Percentiles rank a stretch among this genome's conserved stretches.
phyloP scores from a whole-genome alignment of 192 early-diverging fungal species.

The Backusella parvicylindrica region DNA sequence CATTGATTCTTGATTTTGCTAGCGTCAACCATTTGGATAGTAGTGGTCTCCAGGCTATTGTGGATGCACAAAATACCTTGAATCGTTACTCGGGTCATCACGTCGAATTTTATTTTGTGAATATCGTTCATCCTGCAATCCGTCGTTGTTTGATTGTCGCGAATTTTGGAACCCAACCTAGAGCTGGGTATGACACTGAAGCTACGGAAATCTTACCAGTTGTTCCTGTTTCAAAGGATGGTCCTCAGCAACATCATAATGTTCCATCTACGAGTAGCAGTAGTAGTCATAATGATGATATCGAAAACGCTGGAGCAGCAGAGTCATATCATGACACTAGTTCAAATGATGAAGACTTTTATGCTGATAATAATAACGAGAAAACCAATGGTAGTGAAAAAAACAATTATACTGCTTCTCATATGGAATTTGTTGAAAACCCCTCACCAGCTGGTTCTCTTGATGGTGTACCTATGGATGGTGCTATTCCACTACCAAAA shows the following conservation, averaged over 20 bases:
- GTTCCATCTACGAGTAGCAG: not conserved
- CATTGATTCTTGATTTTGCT: constrained; percentile 81
- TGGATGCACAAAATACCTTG: constrained; percentile 45
- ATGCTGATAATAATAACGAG: not conserved
- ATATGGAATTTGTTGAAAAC: not conserved
- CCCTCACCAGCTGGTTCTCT: not conserved
- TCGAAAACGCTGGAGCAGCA: not conserved
- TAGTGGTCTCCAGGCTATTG: constrained; percentile 75
- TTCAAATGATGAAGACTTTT: not conserved
- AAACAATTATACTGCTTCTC: not conserved
- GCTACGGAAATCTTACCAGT: not conserved
- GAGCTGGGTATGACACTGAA: not conserved
- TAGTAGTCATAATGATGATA: not conserved
- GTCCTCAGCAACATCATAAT: not conserved
- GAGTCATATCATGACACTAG: not conserved
- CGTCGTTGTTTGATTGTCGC: constrained; percentile 13
- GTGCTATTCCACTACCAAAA: not conserved
- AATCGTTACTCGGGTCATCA: constrained; percentile 21
- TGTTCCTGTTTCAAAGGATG: not conserved
- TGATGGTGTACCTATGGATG: not conserved
- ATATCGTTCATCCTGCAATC: constrained; percentile 15
- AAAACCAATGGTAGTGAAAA: not conserved
- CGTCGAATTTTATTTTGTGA: constrained; percentile 31
- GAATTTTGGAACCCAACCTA: constrained; percentile 12
- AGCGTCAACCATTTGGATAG: constrained; percentile 76